Evolutionary conservation across 1,284 basidiomycete genomes (phyloP).

Genomic region (Lentinus polychrous): DNA sequence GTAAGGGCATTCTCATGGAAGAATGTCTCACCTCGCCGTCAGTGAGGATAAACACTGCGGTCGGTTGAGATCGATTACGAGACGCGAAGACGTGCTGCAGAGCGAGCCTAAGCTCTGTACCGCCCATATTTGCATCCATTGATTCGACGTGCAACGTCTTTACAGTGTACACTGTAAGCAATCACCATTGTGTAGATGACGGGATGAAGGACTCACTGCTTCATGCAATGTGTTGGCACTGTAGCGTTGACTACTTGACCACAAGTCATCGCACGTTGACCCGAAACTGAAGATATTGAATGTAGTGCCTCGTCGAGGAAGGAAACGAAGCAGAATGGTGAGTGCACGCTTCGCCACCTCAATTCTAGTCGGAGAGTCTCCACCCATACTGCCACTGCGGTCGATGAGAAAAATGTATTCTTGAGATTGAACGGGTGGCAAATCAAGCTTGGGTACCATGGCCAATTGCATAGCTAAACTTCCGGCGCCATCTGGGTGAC

Average conservation of each 20-base stretch:
- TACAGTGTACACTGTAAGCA: background rate
- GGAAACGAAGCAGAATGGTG: slow-evolving; percentile 30
- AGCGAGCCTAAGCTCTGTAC: slow-evolving; percentile 40
- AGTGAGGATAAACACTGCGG: slow-evolving; percentile 41
- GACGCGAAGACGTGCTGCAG: slow-evolving; percentile 27
- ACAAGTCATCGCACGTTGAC: slow-evolving; percentile 23
- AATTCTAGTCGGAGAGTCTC: slow-evolving; percentile 19
- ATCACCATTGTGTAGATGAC: slow-evolving; percentile 6
- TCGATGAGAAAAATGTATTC: slow-evolving; percentile 45
- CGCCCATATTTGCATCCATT: slow-evolving; percentile 37
- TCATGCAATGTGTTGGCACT: slow-evolving; percentile 23
- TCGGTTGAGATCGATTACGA: slow-evolving; percentile 29
- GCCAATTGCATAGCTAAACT: slow-evolving; percentile 46
- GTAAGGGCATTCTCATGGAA: background rate
- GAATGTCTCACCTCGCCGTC: slow-evolving; percentile 10
- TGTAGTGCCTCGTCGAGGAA: slow-evolving; percentile 29
- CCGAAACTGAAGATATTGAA: slow-evolving; percentile 53
- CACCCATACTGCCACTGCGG: slow-evolving; percentile 40
- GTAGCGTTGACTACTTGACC: slow-evolving; percentile 30
- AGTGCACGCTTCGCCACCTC: slow-evolving; percentile 34
- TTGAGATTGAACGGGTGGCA: slow-evolving; percentile 31
- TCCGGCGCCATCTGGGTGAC: slow-evolving; percentile 18
- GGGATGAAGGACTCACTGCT: slow-evolving; percentile 31
- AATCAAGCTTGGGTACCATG: slow-evolving; percentile 40
- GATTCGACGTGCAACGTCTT: slow-evolving; percentile 25